phyloP scores from a whole-genome alignment of 306 rosid genomes.

The Glycine tomentella region DNA sequence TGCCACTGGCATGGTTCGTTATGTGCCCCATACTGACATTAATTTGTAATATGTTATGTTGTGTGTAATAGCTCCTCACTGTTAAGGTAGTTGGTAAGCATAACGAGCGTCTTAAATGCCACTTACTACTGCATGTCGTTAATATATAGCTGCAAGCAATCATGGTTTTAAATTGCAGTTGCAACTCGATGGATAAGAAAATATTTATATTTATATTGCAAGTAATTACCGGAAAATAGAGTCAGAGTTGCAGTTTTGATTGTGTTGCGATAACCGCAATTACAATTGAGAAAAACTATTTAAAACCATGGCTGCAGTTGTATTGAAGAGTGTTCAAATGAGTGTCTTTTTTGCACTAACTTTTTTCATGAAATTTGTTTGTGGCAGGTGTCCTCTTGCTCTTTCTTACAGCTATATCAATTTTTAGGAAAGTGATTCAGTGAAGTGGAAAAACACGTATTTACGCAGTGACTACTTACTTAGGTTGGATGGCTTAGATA shows the following conservation, averaged over 20 bases:
- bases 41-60: neutral
- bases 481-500: neutral
- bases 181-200: too few relatives aligned
- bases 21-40: neutral
- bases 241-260: too few relatives aligned
- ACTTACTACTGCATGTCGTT: neutral
- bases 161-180: too few relatives aligned
- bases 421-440: neutral
- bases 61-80: neutral
- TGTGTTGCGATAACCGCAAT: too few relatives aligned
- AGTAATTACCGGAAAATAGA: too few relatives aligned
- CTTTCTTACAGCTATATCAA: neutral
- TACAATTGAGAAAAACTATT: too few relatives aligned
- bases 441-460: neutral
- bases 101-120: neutral
- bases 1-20: slow-evolving; percentile 41
- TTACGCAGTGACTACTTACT: neutral
- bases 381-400: neutral
- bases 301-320: too few relatives aligned
- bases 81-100: neutral
- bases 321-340: neutral
- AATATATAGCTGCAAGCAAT: too few relatives aligned
- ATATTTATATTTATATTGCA: too few relatives aligned
- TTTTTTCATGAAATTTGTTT: neutral
- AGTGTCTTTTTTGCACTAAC: neutral